Evolutionary conservation across 495 filamentous ascomycete genomes (phyloP).

Genomic region (Friedmanniomyces simplex): DNA sequence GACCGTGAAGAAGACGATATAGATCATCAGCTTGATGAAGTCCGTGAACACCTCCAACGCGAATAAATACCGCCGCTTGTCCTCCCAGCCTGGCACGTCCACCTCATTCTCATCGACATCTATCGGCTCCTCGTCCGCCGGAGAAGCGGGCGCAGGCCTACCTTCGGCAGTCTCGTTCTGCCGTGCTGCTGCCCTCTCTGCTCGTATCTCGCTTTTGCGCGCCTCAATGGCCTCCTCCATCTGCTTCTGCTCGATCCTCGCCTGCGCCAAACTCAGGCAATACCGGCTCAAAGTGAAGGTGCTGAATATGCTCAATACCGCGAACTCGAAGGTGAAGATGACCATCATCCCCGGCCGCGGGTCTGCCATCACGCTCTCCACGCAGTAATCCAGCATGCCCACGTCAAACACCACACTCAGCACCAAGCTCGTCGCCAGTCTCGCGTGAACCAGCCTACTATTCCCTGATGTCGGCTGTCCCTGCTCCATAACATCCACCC

Average conservation of each 20-base stretch:
- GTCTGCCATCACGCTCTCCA: conserved; percentile 70
- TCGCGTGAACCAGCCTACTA: conserved; percentile 76
- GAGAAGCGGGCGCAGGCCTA: conserved; percentile 34
- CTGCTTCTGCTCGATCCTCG: conserved; percentile 60
- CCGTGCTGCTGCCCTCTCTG: conserved; percentile 51
- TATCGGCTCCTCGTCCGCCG: conserved; percentile 27
- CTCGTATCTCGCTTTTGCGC: conserved; percentile 44
- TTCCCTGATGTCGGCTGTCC: conserved; percentile 69
- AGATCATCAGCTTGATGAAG: conserved; percentile 80
- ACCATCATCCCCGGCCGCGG: conserved; percentile 98
- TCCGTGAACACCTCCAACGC: conserved; percentile 82
- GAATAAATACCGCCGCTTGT: conserved; percentile 88
- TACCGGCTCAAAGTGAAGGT: conserved; percentile 71
- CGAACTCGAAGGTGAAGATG: conserved; percentile 98
- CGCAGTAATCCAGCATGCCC: conserved; percentile 66
- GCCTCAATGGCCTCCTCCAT: conserved; percentile 53
- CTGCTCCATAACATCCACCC: conserved; percentile 89
- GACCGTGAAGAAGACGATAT: conserved; percentile 84
- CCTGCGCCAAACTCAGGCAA: conserved; percentile 66
- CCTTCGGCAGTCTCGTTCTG: conserved; percentile 44
- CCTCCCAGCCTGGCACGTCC: conserved; percentile 92
- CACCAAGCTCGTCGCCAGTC: conserved; percentile 66
- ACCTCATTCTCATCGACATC: conserved; percentile 80
- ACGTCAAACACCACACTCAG: conserved; percentile 66
- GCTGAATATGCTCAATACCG: conserved; percentile 69